These are phyloP conservation scores for Sphagnum contortum DNA, from an alignment of 225 moss, liverwort and hornwort species.

Conservation along the genomic window DNA sequence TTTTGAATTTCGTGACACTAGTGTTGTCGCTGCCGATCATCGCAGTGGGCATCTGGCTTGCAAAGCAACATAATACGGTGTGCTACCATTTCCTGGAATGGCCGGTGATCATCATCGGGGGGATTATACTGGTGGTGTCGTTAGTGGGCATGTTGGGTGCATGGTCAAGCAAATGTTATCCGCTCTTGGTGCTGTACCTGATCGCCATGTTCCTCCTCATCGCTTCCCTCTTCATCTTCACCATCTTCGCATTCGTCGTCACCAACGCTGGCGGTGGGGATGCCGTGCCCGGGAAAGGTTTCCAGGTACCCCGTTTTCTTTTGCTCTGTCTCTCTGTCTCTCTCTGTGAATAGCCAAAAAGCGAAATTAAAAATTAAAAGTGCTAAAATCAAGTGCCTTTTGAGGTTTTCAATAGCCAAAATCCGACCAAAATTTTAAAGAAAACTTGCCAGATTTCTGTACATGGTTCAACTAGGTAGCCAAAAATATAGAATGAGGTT, in stretches of 20 bases:
- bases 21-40: constrained; percentile 21
- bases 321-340: too few relatives aligned
- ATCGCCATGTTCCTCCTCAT: constrained; percentile 37
- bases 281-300: constrained; percentile 31
- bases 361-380: too few relatives aligned
- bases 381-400: too few relatives aligned
- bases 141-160: constrained; percentile 37
- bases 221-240: constrained; percentile 28
- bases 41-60: constrained; percentile 47
- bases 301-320: constrained; percentile 1
- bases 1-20: constrained; percentile 29
- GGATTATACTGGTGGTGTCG: constrained; percentile 24
- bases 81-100: constrained; percentile 45
- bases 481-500: too few relatives aligned
- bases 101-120: constrained; percentile 43
- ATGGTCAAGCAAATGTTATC: constrained; percentile 15
- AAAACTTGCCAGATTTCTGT: too few relatives aligned
- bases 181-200: constrained; percentile 38
- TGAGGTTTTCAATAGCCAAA: too few relatives aligned
- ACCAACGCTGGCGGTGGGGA: constrained; percentile 45
- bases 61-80: constrained; percentile 24
- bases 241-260: constrained; percentile 46
- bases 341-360: too few relatives aligned
- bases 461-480: too few relatives aligned
- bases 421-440: too few relatives aligned